These are phyloP conservation scores for Pleurotus tuoliensis DNA, from an alignment of 768 basidiomycete species.

Conservation along the genomic window DNA sequence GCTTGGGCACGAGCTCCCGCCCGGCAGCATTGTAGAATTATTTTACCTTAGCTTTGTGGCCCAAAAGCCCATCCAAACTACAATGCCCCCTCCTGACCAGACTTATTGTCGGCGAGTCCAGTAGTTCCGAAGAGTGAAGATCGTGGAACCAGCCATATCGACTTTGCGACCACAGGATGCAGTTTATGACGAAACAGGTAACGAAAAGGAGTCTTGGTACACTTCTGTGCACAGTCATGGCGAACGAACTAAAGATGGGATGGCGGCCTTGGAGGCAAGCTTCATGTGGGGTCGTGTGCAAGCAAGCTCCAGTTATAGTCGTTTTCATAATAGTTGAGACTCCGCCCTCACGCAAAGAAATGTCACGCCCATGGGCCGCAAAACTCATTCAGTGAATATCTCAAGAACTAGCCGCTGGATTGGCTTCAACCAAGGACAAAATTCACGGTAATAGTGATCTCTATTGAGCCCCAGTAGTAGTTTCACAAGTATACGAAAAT, in stretches of 20 bases:
- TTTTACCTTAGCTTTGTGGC: conserved; percentile 19
- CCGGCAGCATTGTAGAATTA: conserved; percentile 3
- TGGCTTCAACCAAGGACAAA: too few relatives aligned
- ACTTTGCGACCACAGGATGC: conserved; percentile 63
- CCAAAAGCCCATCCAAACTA: too few relatives aligned
- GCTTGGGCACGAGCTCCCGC: neutral
- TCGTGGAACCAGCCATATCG: conserved; percentile 37
- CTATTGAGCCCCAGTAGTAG: too few relatives aligned
- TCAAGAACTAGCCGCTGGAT: too few relatives aligned
- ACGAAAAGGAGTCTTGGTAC: conserved; percentile 38
- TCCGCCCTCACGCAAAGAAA: too few relatives aligned
- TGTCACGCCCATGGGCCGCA: too few relatives aligned
- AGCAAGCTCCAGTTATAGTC: too few relatives aligned
- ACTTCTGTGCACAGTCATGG: neutral
- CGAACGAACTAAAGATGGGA: neutral
- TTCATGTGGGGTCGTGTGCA: conserved; percentile 7
- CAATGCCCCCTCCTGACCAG: too few relatives aligned
- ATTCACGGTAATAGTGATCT: too few relatives aligned
- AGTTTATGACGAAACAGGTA: conserved; percentile 49
- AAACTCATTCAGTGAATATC: too few relatives aligned
- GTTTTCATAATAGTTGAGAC: too few relatives aligned
- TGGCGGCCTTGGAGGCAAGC: neutral
- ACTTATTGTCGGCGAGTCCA: neutral
- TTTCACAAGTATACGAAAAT: too few relatives aligned
- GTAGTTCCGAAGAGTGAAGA: conserved; percentile 17